Conservation (phyloP, 2,329 filamentous ascomycete species). For the Endocalyx cinctus region DNA sequence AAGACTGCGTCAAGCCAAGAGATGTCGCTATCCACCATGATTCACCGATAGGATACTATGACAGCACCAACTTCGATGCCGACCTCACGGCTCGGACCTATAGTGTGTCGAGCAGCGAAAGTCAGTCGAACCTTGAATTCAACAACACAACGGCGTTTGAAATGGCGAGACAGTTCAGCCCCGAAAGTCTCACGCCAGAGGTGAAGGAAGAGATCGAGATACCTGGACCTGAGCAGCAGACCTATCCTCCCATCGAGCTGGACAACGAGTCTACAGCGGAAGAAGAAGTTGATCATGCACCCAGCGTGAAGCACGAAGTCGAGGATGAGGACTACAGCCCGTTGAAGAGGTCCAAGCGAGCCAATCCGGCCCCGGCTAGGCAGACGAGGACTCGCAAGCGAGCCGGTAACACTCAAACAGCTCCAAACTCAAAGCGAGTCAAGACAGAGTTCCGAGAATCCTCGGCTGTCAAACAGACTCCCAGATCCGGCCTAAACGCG, state of each 20-base stretch:
- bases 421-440: constrained; percentile 16
- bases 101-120: constrained; percentile 30
- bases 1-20: constrained; percentile 29
- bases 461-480: constrained; percentile 9
- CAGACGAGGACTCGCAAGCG: constrained; percentile 20
- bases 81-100: constrained; percentile 22
- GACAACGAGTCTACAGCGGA: constrained; percentile 13
- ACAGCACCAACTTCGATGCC: constrained; percentile 17
- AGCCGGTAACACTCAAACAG: constrained; percentile 9
- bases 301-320: constrained; percentile 14
- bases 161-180: constrained; percentile 17
- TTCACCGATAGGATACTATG: constrained; percentile 21
- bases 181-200: constrained; percentile 16
- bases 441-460: no score
- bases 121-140: constrained; percentile 15
- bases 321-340: constrained; percentile 22
- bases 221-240: constrained; percentile 7
- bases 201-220: constrained; percentile 23
- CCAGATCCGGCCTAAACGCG: no score
- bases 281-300: constrained; percentile 14
- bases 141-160: constrained; percentile 12
- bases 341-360: constrained; percentile 14
- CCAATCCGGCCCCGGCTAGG: constrained; percentile 9
- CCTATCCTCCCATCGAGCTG: constrained; percentile 12
- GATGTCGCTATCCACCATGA: constrained; percentile 30